Evolutionary conservation across 2,329 filamentous ascomycete species (phyloP), one percentile per base, ranked within the genome.

Genomic region (Talaromyces rugulosus): DNA sequence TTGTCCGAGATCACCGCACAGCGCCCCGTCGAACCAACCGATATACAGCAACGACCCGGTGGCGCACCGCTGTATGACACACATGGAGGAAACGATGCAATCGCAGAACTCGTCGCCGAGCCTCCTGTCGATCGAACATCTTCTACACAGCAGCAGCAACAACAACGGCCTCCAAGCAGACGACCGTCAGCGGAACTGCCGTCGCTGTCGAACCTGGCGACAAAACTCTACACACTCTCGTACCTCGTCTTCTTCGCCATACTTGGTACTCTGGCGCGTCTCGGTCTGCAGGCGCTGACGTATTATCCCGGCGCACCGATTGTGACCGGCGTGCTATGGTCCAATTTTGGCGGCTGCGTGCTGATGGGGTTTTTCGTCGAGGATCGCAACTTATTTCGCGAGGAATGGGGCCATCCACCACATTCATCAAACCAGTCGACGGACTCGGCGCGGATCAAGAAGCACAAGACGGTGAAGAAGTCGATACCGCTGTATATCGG

Each of bases 401-500:
- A 86, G 62, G 87, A 90, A 76, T 88, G 85, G 85, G 86, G 85
- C 3, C 52, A 18, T 34, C 28, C 53, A 14, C 31, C 54, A 18
- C 44, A 33, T 6, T 9, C 18, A 12, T 18, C 31, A 56, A 16
- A 27, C 55, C 51, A 14, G 27, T 51, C 71, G 14, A 76, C 11
- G 75, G 62, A 56, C 28, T 2, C 80, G 80, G 4, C 61, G 36
- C 56, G 60, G 61, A 53, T 62, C 16, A 84, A 88, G 70, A 81
- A 81, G 1, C 85, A 90, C 70, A 74, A 83, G 42, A 81, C 86
- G 5, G 77, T 81, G 31, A 96, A 96, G 73, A 96, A 96, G 79
- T 90, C 90, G 0, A 89, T 96, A 31, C 93, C 94, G 0, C 81
- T 96, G 0, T 96, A 96, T 71, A 89, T 96, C 62, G 93, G 90